These are phyloP conservation scores for Puccinellia tenuiflora DNA, from an alignment of 176 grass and related monocot species.

Conservation along the genomic window DNA sequence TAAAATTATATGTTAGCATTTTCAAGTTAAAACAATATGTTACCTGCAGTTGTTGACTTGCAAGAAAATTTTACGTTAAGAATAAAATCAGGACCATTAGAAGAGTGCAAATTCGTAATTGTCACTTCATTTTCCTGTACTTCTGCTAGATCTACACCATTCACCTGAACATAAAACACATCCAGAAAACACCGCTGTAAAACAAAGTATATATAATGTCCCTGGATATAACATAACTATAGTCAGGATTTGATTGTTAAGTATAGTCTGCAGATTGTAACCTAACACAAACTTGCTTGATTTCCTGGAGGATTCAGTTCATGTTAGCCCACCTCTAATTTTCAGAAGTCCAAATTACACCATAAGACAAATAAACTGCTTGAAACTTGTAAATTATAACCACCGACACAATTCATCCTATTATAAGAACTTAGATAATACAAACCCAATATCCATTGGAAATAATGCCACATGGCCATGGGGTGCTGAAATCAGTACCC, in stretches of 20 bases:
- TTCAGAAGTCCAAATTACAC: background rate
- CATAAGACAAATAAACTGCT: background rate
- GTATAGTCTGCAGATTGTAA: background rate
- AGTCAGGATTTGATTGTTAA: background rate
- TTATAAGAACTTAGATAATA: background rate
- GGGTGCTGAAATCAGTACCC: background rate
- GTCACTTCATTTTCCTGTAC: conserved; percentile 48
- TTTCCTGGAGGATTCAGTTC: background rate
- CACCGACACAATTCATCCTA: background rate
- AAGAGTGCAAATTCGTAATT: conserved; percentile 46
- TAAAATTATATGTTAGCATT: background rate
- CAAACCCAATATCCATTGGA: background rate
- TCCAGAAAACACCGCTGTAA: background rate
- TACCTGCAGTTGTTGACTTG: conserved; percentile 4
- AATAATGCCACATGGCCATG: background rate
- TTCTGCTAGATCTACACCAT: conserved; percentile 44
- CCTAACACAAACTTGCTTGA: background rate
- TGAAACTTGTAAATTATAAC: background rate
- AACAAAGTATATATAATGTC: background rate
- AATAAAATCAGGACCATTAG: conserved; percentile 50
- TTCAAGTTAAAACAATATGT: background rate
- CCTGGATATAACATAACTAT: background rate
- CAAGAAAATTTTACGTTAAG: conserved; percentile 27
- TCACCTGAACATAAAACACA: conserved; percentile 38
- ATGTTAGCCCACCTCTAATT: background rate